Percentiles rank a stretch among this genome's conserved stretches.
Evolutionary conservation across 1,284 basidiomycete species (phyloP).

Genomic region (Paramarasmius palmivorus): DNA sequence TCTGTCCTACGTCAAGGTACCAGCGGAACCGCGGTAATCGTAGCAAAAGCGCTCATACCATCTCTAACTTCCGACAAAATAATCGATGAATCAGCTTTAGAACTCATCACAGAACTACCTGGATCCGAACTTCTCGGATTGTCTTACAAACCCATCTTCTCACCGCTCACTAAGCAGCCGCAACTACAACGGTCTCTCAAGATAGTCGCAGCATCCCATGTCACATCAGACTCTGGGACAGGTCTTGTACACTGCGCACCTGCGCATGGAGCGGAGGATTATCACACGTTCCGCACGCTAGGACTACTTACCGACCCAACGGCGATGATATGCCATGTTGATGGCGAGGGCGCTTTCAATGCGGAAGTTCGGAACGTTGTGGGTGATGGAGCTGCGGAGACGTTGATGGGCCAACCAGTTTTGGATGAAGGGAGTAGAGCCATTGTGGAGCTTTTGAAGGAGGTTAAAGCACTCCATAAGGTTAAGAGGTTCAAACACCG

Average conservation of each 20-base stretch:
- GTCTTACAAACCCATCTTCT: slow-evolving; percentile 73
- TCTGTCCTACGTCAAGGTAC: slow-evolving; percentile 49
- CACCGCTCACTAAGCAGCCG: slow-evolving; percentile 21
- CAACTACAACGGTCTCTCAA: slow-evolving; percentile 30
- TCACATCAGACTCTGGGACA: slow-evolving; percentile 89
- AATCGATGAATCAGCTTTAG: slow-evolving; percentile 42
- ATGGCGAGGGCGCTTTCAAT: slow-evolving; percentile 78
- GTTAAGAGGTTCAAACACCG: slow-evolving; percentile 80
- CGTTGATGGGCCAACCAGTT: slow-evolving; percentile 73
- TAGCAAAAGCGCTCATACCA: slow-evolving; percentile 70
- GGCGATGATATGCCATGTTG: slow-evolving; percentile 76
- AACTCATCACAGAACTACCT: slow-evolving; percentile 36
- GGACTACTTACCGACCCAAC: slow-evolving; percentile 42
- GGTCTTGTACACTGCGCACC: slow-evolving; percentile 96
- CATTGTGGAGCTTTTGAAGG: slow-evolving; percentile 65
- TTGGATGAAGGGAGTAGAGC: slow-evolving; percentile 69
- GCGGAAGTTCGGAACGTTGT: slow-evolving; percentile 54
- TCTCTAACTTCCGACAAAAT: slow-evolving; percentile 57
- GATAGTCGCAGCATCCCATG: slow-evolving; percentile 65
- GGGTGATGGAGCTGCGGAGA: slow-evolving; percentile 40
- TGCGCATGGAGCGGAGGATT: slow-evolving; percentile 95
- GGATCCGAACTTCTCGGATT: slow-evolving; percentile 68
- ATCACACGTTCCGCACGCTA: slow-evolving; percentile 64
- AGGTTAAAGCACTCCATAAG: slow-evolving; percentile 63
- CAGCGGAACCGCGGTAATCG: slow-evolving; percentile 46